Evolutionary conservation across 1,284 basidiomycete species (phyloP), one percentile per base, ranked within the genome.

Genomic region (Apiotrichum akiyoshidainum): DNA sequence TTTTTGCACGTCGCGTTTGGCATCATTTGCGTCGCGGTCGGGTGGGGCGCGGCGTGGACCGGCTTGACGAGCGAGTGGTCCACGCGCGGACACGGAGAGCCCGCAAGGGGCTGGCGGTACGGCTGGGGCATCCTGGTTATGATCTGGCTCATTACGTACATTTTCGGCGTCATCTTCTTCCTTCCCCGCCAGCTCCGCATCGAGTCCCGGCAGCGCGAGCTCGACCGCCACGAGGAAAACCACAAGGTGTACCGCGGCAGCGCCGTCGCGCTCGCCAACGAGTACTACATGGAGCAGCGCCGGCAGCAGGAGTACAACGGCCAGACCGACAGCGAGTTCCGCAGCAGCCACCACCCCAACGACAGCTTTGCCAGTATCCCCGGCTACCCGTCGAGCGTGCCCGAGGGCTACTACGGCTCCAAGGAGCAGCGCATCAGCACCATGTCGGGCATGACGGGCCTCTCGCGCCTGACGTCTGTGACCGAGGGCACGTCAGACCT

Each of bases 41-140:
- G 71, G 8, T 74, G 64, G 57, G 61, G 46, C 12, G 67, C 68
- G 0, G 64, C 60, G 6, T 76, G 69, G 71, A 49, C 63, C 9
- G 72, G 68, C 7, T 56, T 73, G 17, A 65, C 63, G 13, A 47
- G 59, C 35, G 68, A 71, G 55, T 73, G 71, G 71, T 53, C 45
- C 2, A 41, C 40, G 9, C 63, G 61, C n/a, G 68, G 66, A 4
- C 61, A 60, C 40, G 70, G 69, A 0, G 48, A 44, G 0, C 52
- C 65, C 0, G 52, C 45, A 14, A 55, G 60, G 3, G 68, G 70
- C 5, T 68, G 64, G 56, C 69, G 68, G 50, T 64, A 61, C 6
- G 69, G 69, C n/a, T 73, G 70, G 71, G 71, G 69, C 13, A 5
- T 72, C 6, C 52, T 72, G 31, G 58, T 72, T 31, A 64, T 47